Evolutionary conservation across 257 asterid genomes (phyloP).

Genomic region (Nicotiana noctiflora): DNA sequence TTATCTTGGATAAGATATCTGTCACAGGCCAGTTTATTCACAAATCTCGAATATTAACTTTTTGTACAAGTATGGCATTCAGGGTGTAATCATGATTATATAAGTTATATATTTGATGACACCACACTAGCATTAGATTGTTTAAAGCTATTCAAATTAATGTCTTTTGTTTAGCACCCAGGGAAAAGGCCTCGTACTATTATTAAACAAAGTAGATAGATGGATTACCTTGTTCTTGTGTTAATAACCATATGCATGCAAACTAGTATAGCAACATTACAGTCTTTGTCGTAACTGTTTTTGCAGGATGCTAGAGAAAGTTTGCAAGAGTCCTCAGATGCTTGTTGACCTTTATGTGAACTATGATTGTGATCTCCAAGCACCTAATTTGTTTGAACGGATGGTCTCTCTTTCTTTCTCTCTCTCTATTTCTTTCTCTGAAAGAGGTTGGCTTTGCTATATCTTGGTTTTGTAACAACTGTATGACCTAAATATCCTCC

Average conservation of each 20-base stretch:
- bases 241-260: background rate
- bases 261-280: background rate
- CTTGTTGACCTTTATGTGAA: conserved; percentile 94
- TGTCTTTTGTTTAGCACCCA: background rate
- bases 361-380: conserved; percentile 97
- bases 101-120: background rate
- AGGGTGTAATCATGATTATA: background rate
- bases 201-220: background rate
- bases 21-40: background rate
- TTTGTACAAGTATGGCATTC: background rate
- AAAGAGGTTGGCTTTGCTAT: background rate
- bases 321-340: conserved; percentile 93
- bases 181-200: background rate
- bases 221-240: background rate
- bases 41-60: background rate
- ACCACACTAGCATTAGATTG: background rate
- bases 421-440: background rate
- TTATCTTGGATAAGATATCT: background rate
- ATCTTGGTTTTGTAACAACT: background rate
- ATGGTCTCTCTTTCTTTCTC: conserved; percentile 44
- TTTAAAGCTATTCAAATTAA: background rate
- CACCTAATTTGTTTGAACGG: conserved; percentile 91
- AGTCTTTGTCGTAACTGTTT: conserved; percentile 13
- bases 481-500: conserved; percentile 15
- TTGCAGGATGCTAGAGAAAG: conserved; percentile 94